These are phyloP conservation scores for Penicillium palitans DNA, from an alignment of 2,329 filamentous ascomycete genomes.

Conservation along the genomic window DNA sequence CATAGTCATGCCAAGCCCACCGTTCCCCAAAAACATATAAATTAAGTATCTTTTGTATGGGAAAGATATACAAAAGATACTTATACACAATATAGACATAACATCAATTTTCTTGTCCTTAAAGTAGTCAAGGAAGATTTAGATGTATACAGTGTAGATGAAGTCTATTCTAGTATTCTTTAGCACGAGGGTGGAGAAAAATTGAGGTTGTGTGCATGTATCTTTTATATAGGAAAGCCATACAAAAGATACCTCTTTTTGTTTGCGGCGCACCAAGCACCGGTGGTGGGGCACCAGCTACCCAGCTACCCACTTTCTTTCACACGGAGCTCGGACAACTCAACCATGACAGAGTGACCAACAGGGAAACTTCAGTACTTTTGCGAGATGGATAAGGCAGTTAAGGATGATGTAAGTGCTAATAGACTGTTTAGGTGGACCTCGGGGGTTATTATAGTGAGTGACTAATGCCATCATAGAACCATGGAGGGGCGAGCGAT, in stretches of 20 bases:
- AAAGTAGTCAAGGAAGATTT: no score
- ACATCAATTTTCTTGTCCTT: no score
- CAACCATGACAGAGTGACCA: constrained; percentile 18
- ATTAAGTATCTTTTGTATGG: no score
- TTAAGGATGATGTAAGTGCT: constrained; percentile 23
- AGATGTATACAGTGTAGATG: no score
- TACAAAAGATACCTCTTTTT: not conserved
- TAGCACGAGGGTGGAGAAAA: no score
- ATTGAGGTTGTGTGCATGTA: not conserved
- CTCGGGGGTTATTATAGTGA: not conserved
- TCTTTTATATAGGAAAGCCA: not conserved
- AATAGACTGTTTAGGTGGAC: not conserved
- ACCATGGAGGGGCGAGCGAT: constrained; percentile 37
- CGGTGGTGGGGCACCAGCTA: not conserved
- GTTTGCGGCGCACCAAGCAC: not conserved
- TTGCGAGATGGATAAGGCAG: constrained; percentile 19
- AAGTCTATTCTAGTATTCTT: no score
- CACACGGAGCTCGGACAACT: constrained; percentile 1
- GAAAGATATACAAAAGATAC: no score
- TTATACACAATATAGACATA: no score
- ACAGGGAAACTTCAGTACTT: constrained; percentile 6
- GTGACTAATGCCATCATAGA: constrained; percentile 26
- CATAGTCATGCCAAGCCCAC: constrained; percentile 16
- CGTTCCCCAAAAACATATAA: not conserved
- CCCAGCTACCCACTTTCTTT: constrained; percentile 19